These are phyloP conservation scores for Teratosphaeriaceae sp. DNA, from an alignment of 2,329 filamentous ascomycete species.

Conservation along the genomic window DNA sequence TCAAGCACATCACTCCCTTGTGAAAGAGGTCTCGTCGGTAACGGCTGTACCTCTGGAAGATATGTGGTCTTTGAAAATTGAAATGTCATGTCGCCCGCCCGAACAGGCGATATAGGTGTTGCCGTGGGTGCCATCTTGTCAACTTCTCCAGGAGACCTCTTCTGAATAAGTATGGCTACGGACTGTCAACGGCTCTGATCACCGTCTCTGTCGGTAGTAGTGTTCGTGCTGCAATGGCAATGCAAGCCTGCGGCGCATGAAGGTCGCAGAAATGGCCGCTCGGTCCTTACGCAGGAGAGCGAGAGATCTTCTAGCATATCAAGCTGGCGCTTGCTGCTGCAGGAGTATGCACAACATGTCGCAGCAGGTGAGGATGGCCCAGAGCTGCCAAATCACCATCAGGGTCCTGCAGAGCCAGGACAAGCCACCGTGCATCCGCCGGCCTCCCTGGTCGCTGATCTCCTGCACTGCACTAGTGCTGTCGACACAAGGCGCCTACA, in stretches of 20 bases:
- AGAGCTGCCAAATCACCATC: conserved; percentile 3
- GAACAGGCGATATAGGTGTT: conserved; percentile 36
- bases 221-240: conserved; percentile 13
- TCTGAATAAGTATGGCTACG: conserved; percentile 1
- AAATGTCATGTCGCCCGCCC: conserved; percentile 43
- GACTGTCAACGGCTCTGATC: conserved; percentile 6
- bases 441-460: not conserved
- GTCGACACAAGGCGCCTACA: not conserved
- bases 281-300: conserved; percentile 36
- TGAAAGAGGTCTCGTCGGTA: conserved; percentile 55
- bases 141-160: not conserved
- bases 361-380: not conserved
- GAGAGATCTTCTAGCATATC: conserved; percentile 33
- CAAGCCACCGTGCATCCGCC: not conserved
- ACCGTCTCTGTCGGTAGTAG: conserved; percentile 15
- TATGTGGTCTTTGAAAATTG: conserved; percentile 26
- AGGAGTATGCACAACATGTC: conserved; percentile 1
- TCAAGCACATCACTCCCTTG: conserved; percentile 72
- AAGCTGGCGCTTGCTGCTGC: conserved; percentile 1
- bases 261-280: conserved; percentile 32
- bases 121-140: conserved; percentile 39
- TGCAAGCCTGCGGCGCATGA: conserved; percentile 23
- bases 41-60: conserved; percentile 7
- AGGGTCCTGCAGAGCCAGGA: not conserved
- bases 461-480: not conserved